Percentiles rank a stretch among this genome's conserved stretches.
Evolutionary conservation across 2,329 filamentous ascomycete species (phyloP).

Genomic region (Cladosporium oxysporum): DNA sequence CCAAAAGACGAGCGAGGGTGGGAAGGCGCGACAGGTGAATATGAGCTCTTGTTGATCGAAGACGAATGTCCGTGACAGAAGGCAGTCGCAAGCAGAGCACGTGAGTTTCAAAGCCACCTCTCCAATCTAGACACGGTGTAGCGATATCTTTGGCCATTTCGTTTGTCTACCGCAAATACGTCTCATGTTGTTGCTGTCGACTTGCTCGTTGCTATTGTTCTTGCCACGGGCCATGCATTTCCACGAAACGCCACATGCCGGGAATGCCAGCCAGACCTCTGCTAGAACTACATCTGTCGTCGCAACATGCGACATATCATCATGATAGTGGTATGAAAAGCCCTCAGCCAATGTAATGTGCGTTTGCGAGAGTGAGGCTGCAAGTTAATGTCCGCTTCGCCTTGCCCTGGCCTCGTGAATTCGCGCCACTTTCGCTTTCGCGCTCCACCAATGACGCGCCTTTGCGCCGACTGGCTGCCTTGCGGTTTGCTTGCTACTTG

Average conservation of each 20-base stretch:
- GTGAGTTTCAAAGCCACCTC: background rate
- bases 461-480: constrained; percentile 9
- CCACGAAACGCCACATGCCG: constrained; percentile 3
- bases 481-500: background rate
- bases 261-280: background rate
- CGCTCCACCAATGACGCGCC: background rate
- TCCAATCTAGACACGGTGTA: background rate
- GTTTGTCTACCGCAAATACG: background rate
- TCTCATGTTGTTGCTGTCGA: constrained; percentile 8
- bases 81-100: background rate
- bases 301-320: background rate
- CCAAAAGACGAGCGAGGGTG: background rate
- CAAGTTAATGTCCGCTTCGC: background rate
- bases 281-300: background rate
- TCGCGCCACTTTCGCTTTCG: background rate
- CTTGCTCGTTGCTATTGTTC: constrained; percentile 18
- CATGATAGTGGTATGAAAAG: background rate
- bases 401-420: background rate
- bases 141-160: background rate
- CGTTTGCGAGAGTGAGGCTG: background rate
- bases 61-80: background rate
- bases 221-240: constrained; percentile 16
- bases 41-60: background rate
- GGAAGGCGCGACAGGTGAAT: constrained; percentile 2
- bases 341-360: background rate